These are phyloP conservation scores for Pythium dissimile DNA, from an alignment of 352 stramenopile genomes.

Conservation along the genomic window DNA sequence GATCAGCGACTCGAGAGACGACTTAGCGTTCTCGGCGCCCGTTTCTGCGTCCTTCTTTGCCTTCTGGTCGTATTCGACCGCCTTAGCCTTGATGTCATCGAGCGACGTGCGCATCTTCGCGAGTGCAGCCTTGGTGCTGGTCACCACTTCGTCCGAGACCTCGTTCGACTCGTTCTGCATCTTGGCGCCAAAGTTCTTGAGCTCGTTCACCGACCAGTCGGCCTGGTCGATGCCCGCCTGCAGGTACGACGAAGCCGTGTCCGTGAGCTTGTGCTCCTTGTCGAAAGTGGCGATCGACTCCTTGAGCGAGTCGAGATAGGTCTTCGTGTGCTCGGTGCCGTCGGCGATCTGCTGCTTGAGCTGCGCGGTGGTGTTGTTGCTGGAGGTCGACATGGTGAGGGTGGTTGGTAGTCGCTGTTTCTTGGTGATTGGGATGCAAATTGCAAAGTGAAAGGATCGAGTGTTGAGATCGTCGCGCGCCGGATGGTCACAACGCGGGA, in stretches of 20 bases:
- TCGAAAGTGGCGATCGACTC: not conserved
- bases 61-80: constrained; percentile 51
- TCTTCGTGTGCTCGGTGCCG: constrained; percentile 3
- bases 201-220: constrained; percentile 60
- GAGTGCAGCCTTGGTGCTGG: constrained; percentile 45
- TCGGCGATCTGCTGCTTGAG: constrained; percentile 52
- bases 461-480: not conserved
- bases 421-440: not conserved
- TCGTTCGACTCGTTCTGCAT: constrained; percentile 52
- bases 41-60: constrained; percentile 24
- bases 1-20: constrained; percentile 57
- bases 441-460: not conserved
- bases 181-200: constrained; percentile 49
- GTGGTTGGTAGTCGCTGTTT: too few relatives aligned
- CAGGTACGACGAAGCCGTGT: constrained; percentile 55
- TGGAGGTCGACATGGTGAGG: not conserved
- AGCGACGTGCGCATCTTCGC: constrained; percentile 17
- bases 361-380: constrained; percentile 38
- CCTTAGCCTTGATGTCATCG: constrained; percentile 27
- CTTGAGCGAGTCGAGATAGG: not conserved
- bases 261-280: constrained; percentile 9
- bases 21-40: constrained; percentile 27
- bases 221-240: constrained; percentile 55
- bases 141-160: constrained; percentile 36
- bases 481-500: too few relatives aligned